These are phyloP conservation scores for Cotoneaster glaucophyllus DNA, from an alignment of 306 rosid species.

Conservation along the genomic window DNA sequence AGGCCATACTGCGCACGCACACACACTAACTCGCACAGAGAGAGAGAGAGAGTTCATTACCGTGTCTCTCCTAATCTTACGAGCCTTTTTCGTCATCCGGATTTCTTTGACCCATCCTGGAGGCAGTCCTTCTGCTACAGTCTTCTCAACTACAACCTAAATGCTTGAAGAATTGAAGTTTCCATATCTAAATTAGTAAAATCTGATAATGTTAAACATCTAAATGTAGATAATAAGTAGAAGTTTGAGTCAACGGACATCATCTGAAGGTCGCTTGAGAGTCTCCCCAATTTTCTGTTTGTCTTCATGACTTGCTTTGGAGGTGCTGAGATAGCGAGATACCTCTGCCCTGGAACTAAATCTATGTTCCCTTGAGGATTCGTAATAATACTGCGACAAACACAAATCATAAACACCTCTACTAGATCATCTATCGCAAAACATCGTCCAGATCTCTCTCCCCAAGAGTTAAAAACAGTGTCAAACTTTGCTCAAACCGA, in stretches of 20 bases:
- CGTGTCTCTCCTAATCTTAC: constrained; percentile 41
- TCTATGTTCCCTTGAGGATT: constrained; percentile 41
- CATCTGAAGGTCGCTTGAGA: constrained; percentile 23
- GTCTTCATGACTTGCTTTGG: constrained; percentile 2
- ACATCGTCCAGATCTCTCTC: neutral
- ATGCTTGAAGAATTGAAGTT: constrained; percentile 46
- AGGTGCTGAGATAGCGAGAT: constrained; percentile 37
- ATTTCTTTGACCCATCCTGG: constrained; percentile 58
- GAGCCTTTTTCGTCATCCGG: constrained; percentile 32
- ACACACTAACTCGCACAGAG: neutral
- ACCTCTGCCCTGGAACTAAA: constrained; percentile 62
- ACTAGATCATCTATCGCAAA: constrained; percentile 1
- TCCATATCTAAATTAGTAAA: constrained; percentile 29
- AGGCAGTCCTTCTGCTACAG: constrained; percentile 49
- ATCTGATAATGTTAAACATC: neutral
- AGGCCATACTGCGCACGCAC: neutral
- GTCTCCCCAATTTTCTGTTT: constrained; percentile 26
- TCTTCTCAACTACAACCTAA: constrained; percentile 58
- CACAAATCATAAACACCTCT: constrained; percentile 15
- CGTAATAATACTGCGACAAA: constrained; percentile 56
- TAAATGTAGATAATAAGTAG: constrained; percentile 12
- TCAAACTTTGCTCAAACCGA: neutral
- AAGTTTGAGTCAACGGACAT: constrained; percentile 48
- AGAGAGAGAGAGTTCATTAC: constrained; percentile 29
- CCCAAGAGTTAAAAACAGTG: neutral